Conservation (phyloP, 768 basidiomycete genomes). For the Pulveroboletus sp. region DNA sequence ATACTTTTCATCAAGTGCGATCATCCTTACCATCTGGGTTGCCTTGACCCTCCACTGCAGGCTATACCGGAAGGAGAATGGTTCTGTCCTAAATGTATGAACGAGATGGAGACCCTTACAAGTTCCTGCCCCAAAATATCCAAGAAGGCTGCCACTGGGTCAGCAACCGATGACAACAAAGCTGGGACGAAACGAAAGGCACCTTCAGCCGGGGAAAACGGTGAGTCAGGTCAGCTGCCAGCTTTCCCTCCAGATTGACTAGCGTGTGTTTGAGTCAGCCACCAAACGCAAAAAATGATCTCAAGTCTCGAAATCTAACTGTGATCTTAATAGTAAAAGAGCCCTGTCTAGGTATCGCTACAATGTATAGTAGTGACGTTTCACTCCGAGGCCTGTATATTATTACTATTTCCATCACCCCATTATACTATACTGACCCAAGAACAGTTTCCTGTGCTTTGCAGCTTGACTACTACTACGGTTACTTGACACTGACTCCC, state of each 20-base stretch:
- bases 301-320: not conserved
- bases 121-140: slow-evolving; percentile 11
- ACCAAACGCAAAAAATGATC: slow-evolving; percentile 39
- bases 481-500: too few relatives aligned
- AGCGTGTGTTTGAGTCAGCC: slow-evolving; percentile 17
- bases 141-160: slow-evolving; percentile 14
- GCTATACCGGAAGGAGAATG: slow-evolving; percentile 86
- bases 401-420: slow-evolving; percentile 24
- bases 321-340: not conserved
- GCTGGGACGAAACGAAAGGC: slow-evolving; percentile 46
- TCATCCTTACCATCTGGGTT: slow-evolving; percentile 78
- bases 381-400: slow-evolving; percentile 13
- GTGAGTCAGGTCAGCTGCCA: slow-evolving; percentile 27
- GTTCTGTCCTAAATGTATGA: slow-evolving; percentile 79
- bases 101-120: slow-evolving; percentile 49
- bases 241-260: not conserved
- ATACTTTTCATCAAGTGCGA: slow-evolving; percentile 65
- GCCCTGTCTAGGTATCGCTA: slow-evolving; percentile 4
- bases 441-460: not conserved
- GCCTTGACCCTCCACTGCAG: slow-evolving; percentile 72
- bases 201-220: slow-evolving; percentile 32
- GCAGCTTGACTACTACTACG: not conserved
- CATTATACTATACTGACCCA: not conserved
- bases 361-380: slow-evolving; percentile 17
- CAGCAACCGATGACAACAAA: slow-evolving; percentile 19